Evolutionary conservation across 768 basidiomycete genomes (phyloP), one percentile per base, ranked within the genome.

Genomic region (Cystofilobasidium macerans): DNA sequence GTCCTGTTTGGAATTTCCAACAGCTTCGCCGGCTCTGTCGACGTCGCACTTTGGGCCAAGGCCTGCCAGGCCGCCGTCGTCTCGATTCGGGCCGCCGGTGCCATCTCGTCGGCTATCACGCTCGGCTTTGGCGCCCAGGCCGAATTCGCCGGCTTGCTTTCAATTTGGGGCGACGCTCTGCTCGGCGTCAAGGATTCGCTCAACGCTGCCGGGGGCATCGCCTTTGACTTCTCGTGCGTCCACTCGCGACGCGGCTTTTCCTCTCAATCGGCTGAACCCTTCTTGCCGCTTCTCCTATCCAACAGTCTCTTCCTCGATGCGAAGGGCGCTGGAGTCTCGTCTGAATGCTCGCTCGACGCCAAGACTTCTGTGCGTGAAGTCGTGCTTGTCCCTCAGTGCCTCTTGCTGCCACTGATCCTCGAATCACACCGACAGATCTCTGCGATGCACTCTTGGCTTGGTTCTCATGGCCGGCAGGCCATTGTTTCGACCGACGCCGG

Each of bases 121-220:
- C 48, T 51, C 48, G 48, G 48, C 48, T 51, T 51, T 30, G 48
- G 48, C 16, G 48, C 24, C 3, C 48, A 51, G n/a, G 48, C 48
- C 24, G 48, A 51, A 12, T 24, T 51, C 48, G 9, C 24, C 8
- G 48, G 48, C n/a, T 24, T 51, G 48, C n/a, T 51, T 24, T 24
- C 24, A 20, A 9, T 16, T 16, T 51, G 48, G 48, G 48, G 48
- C n/a, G 3, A 8, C 11, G 48, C 18, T 5, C 28, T 51, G 6
- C 18, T 51, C 48, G 48, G 48, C 16, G 22, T 51, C 48, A 51
- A 51, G 48, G 48, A 51, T 24, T 51, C 48, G 48, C 48, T 51
- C 48, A 20, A 24, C 48, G 48, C 48, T 12, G 12, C 48, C 16
- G 48, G 48, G 6, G 48, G 48, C 48, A 51, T 51, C 48, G 28